Evolutionary conservation across 352 stramenopile genomes (phyloP).

Genomic region (Phytophthora fragariae): DNA sequence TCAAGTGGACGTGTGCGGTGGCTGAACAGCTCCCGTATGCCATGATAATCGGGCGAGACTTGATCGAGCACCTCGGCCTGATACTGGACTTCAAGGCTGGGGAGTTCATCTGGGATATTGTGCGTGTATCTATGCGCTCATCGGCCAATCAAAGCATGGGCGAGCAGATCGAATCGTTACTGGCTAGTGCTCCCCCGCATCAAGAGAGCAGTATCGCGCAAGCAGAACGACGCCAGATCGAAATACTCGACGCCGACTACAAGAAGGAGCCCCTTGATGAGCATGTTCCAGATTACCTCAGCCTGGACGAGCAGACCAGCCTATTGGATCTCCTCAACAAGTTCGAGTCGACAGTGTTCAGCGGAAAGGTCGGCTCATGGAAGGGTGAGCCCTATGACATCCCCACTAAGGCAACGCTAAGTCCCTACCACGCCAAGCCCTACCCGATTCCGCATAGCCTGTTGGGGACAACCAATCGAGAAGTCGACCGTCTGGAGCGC

Average conservation of each 20-base stretch:
- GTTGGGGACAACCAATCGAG: no score
- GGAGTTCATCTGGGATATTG: conserved; percentile 14
- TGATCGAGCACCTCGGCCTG: conserved; percentile 5
- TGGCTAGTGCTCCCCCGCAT: background rate
- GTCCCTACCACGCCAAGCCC: no score
- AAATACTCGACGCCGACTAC: conserved; percentile 9
- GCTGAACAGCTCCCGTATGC: conserved; percentile 11
- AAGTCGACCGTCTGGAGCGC: no score
- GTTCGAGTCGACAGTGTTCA: conserved; percentile 5
- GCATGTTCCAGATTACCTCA: conserved; percentile 12
- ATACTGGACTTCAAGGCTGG: conserved; percentile 15
- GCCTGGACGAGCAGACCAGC: background rate
- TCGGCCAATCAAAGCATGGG: background rate
- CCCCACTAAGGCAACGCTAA: no score
- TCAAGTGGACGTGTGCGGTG: conserved; percentile 4
- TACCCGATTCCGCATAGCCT: no score
- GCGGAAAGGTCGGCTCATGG: conserved; percentile 6
- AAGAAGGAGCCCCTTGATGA: conserved; percentile 9
- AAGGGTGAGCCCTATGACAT: conserved; percentile 12
- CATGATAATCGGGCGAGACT: conserved; percentile 16
- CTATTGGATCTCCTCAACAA: conserved; percentile 1
- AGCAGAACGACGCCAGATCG: conserved; percentile 8
- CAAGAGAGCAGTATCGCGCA: conserved; percentile 5
- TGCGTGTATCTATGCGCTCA: background rate
- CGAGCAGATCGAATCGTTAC: background rate